Base-by-base conservation (phyloP, 2,329 filamentous ascomycete species). In the Fusarium gaditjirri region DNA sequence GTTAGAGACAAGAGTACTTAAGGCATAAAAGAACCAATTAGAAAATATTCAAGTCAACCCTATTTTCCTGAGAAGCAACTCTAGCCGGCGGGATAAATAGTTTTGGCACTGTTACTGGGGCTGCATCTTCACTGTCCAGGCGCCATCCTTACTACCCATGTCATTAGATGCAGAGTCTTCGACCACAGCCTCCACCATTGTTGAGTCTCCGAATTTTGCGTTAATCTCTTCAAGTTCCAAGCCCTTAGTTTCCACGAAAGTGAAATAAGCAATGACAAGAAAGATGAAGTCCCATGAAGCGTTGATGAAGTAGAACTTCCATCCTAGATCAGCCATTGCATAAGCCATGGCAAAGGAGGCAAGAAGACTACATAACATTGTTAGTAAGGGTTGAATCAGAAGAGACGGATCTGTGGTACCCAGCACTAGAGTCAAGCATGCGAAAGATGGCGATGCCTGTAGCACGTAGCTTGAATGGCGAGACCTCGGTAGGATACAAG, bases 251-350 rank as follows among this genome's bases (percentile, higher is more conserved):
- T 58, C 44, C 21, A 41, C 44, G 2, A 58, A 58, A 3, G 55
- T 41, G 35, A 58, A 58, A 7, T 53, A 58, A 0, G 55, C 55
- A 8, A 58, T 14, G n/a, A 58, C 17, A 7, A 58, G 55, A 16
- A 58, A 58, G 2, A 58, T n/a, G 2, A 53, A 58, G 14, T 58
- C 25, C 44, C 44, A 58, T 1, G 44, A 58, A 9, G 55, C 55
- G 17, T 58, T 58, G 11, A 58, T 58, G 17, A 58, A 53, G 23
- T 58, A 58, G n/a, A 58, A 58, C 12, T 58, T 58, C 55, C 55
- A 58, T 3, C 44, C 55, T 13, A 58, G 44, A 25, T 58, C 44
- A 8, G 55, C 55, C 55, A 58, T 58, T 17, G 55, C 55, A 23
- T 58, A 58, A 7, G 55, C 55, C 55, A 58, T 58, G 10, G 55